phyloP scores from a whole-genome alignment of 202 grass and related monocot genomes.

The Cymbopogon flexuosus region DNA sequence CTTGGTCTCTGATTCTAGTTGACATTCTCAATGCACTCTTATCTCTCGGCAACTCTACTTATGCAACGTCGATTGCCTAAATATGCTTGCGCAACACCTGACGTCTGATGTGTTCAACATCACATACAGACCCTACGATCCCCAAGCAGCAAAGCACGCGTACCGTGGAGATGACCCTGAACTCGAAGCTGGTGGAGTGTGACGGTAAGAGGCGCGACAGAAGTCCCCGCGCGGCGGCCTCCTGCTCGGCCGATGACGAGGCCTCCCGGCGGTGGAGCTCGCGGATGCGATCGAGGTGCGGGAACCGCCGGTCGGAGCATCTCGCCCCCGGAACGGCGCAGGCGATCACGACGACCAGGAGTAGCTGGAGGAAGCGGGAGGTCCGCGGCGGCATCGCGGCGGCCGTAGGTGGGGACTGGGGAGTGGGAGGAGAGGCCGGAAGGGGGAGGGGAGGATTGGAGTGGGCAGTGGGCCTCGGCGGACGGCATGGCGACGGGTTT shows the following conservation, averaged over 20 bases:
- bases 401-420: neutral
- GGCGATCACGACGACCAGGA: constrained; percentile 5
- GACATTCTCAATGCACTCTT: neutral
- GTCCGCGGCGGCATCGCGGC: constrained; percentile 21
- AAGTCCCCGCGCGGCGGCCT: constrained; percentile 41
- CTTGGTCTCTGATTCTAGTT: neutral
- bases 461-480: constrained; percentile 1
- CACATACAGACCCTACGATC: neutral
- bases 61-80: neutral
- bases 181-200: constrained; percentile 57
- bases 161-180: constrained; percentile 50
- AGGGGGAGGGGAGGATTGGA: neutral
- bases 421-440: neutral
- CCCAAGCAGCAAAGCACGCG: neutral
- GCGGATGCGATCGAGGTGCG: constrained; percentile 47
- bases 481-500: constrained; percentile 31
- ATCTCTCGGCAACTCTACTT: neutral
- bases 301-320: constrained; percentile 14
- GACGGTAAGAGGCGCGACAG: constrained; percentile 52
- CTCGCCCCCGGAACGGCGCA: constrained; percentile 5
- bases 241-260: constrained; percentile 33
- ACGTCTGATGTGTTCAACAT: neutral
- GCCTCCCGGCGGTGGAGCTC: constrained; percentile 49
- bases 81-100: neutral
- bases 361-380: neutral